Evolutionary conservation across 1,139 yeast genomes (phyloP).

Genomic region (Kurtzmaniella quercitrusa): DNA sequence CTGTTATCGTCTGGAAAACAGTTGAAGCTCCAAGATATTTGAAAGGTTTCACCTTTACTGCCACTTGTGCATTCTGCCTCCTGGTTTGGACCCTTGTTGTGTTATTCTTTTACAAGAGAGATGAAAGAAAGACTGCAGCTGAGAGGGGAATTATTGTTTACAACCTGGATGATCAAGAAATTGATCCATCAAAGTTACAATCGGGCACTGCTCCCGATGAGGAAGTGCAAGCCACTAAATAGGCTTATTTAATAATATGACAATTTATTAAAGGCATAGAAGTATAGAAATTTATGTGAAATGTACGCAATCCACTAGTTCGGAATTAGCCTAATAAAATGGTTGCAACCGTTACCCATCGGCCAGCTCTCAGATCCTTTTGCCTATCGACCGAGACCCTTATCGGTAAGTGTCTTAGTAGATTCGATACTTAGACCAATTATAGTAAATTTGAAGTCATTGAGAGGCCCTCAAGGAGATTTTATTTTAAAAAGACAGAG

Average conservation of each 20-base stretch:
- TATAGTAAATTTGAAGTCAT: no score
- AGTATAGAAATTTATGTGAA: no score
- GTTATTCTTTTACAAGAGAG: conserved; percentile 52
- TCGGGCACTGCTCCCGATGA: background rate
- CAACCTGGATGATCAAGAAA: conserved; percentile 24
- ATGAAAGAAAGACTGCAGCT: conserved; percentile 48
- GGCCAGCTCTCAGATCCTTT: no score
- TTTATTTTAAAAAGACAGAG: no score
- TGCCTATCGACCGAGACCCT: no score
- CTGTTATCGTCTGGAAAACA: conserved; percentile 47
- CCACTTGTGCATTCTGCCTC: conserved; percentile 48
- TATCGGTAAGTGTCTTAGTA: no score
- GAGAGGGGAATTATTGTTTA: conserved; percentile 50
- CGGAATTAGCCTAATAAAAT: no score
- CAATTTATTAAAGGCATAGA: no score
- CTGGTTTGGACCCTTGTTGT: conserved; percentile 52
- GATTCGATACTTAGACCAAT: no score
- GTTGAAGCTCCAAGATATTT: conserved; percentile 37
- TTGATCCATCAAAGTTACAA: conserved; percentile 3
- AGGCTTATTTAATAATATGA: background rate
- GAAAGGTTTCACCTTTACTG: conserved; percentile 46
- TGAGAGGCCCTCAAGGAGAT: no score
- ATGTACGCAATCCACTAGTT: no score
- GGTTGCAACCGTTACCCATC: no score
- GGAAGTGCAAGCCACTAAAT: background rate